phyloP scores from a whole-genome alignment of 495 filamentous ascomycete genomes.

The Neurospora tetrasperma region DNA sequence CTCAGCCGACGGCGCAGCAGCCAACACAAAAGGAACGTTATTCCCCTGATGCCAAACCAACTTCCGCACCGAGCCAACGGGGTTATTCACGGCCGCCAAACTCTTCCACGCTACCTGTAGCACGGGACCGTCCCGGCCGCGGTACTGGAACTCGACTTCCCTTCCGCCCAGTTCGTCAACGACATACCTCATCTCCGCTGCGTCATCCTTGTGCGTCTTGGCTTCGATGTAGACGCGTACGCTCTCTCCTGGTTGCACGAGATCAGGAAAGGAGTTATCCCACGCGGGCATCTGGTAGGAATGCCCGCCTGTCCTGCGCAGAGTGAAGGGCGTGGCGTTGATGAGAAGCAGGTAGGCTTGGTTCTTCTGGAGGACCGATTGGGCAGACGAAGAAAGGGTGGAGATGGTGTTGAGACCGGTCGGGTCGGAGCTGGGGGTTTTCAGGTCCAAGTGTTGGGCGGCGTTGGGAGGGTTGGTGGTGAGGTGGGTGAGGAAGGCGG shows the following conservation, averaged over 20 bases:
- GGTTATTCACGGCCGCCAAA: background rate
- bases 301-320: background rate
- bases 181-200: background rate
- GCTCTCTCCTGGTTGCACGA: background rate
- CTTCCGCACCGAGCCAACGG: background rate
- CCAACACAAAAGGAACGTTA: background rate
- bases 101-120: background rate
- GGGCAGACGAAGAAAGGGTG: background rate
- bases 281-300: background rate
- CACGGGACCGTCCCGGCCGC: background rate
- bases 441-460: background rate
- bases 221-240: background rate
- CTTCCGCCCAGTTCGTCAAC: background rate
- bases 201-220: background rate
- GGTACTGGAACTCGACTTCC: background rate
- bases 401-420: background rate
- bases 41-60: background rate
- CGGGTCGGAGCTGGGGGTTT: background rate
- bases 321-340: background rate
- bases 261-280: background rate
- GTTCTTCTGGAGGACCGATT: background rate
- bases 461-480: background rate
- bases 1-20: background rate
- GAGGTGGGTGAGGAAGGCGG: background rate
- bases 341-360: background rate